Base-by-base conservation (phyloP, 2,329 filamentous ascomycete species). In the Stachybotrys elegans region DNA sequence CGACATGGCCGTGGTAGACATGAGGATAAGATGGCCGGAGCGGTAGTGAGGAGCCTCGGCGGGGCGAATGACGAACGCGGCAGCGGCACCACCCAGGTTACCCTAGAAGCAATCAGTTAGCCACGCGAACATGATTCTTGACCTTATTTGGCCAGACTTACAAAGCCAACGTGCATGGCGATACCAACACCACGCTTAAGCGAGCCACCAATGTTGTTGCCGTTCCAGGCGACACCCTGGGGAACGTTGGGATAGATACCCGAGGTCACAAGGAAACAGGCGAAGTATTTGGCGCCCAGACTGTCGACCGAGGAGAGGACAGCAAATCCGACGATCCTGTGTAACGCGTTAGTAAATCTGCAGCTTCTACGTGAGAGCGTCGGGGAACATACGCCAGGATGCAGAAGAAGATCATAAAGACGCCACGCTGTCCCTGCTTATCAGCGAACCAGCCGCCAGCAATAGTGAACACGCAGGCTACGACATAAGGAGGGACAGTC, bases 11-110 rank as follows among this genome's bases (percentile, higher is more conserved):
- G 80, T 77, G 48, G 82, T 65, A 5, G 67, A 68, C 29, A 83
- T 58, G 3, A 79, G 80, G 6, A 79, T 69, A 1, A 75, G 75
- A 54, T 85, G 81, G 8, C 81, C 81, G 22, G 70, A 69, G 40
- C 78, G 63, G 57, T 78, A 84, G 25, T 76, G 67, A 3, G 77
- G 77, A 1, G 63, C 71, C 25, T 80, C 75, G 22, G 55, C 48
- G 47, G 54, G 52, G 45, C 56, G 60, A 52, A 62, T 60, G 42
- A 65, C 54, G 44, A 64, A 66, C 37, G 60, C 61, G 42, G 62
- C 54, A 31, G 63, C 43, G 39, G 61, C 59, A 48, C 61, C 62
- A 41, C 62, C 62, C 7, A 65, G 55, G 50, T 65, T 71, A 50
- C 61, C 61, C 57, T 61, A 20, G 60, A 61, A 57, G 49, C 35